Conservation (phyloP, 2,329 filamentous ascomycete species). For the Aspergillus unguis region DNA sequence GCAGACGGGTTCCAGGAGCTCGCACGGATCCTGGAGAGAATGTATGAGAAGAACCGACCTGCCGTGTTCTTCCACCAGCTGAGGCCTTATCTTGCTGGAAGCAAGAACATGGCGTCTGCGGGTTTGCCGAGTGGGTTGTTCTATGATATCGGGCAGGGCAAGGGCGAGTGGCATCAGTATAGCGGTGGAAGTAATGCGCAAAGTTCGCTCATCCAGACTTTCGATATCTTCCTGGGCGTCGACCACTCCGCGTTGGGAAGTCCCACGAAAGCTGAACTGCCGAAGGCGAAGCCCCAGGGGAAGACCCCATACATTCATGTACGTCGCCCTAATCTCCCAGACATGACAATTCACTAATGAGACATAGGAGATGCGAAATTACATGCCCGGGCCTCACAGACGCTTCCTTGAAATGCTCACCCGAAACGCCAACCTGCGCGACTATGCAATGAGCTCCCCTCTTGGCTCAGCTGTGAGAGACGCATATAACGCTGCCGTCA, state of each 20-base stretch:
- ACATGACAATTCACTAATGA: neutral
- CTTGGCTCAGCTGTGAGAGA: constrained; percentile 35
- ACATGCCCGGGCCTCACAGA: constrained; percentile 54
- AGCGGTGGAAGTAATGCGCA: constrained; percentile 56
- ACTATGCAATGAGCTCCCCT: constrained; percentile 39
- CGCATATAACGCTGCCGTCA: constrained; percentile 48
- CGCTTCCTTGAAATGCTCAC: constrained; percentile 50
- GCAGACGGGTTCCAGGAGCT: constrained; percentile 43
- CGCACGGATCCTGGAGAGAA: constrained; percentile 44
- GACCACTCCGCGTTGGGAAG: constrained; percentile 44
- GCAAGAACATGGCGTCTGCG: constrained; percentile 52
- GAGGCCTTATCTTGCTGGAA: constrained; percentile 52
- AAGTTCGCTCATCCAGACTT: constrained; percentile 53
- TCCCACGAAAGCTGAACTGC: constrained; percentile 6
- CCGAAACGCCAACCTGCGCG: constrained; percentile 45
- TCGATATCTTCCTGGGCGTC: constrained; percentile 52
- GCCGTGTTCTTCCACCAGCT: constrained; percentile 52
- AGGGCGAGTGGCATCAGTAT: constrained; percentile 50
- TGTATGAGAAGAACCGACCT: constrained; percentile 51
- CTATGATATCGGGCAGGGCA: constrained; percentile 50
- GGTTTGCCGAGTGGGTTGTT: constrained; percentile 52
- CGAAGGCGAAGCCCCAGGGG: neutral
- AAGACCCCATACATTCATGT: constrained; percentile 14
- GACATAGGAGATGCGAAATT: constrained; percentile 50
- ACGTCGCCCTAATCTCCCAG: neutral